These are phyloP conservation scores for Yamadazyma insecticola DNA, from an alignment of 805 yeast genomes.

Conservation along the genomic window DNA sequence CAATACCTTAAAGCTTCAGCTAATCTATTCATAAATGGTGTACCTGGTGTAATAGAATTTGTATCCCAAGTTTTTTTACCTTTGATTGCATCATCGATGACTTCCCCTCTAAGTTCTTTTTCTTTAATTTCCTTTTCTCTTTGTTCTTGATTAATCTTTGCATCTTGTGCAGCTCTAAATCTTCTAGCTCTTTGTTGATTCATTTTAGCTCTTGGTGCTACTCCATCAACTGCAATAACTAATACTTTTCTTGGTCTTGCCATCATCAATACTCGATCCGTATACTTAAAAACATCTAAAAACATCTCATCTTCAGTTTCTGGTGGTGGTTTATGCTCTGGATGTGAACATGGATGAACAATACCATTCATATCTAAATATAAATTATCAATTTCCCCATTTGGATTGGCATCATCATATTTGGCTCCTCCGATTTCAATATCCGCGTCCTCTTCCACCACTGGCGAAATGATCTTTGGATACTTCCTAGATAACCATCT, in stretches of 20 bases:
- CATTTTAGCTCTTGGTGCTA: constrained; percentile 98
- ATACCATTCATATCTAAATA: constrained; percentile 98
- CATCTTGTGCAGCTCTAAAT: constrained; percentile 88
- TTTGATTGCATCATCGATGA: constrained; percentile 70
- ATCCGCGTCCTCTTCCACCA: constrained; percentile 65
- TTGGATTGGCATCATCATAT: constrained; percentile 78
- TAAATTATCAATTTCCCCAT: constrained; percentile 91
- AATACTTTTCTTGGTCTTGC: constrained; percentile 92
- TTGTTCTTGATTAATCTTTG: constrained; percentile 70
- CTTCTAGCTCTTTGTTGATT: constrained; percentile 94
- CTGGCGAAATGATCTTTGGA: constrained; percentile 92
- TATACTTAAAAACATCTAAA: constrained; percentile 85
- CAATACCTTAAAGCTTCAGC: constrained; percentile 83
- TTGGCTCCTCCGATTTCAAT: constrained; percentile 63
- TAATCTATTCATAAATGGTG: constrained; percentile 92
- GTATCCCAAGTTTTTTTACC: constrained; percentile 87
- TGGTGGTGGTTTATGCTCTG: constrained; percentile 94
- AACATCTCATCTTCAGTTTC: constrained; percentile 97
- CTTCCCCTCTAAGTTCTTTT: constrained; percentile 61
- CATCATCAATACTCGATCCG: constrained; percentile 87
- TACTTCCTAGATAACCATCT: constrained; percentile 93
- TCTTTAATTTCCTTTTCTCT: constrained; percentile 57
- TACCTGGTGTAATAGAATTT: constrained; percentile 97
- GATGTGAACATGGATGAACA: constrained; percentile 98
- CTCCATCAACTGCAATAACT: constrained; percentile 97